phyloP scores from a whole-genome alignment of 306 rosid species.

The Herpetospermum pedunculosum region DNA sequence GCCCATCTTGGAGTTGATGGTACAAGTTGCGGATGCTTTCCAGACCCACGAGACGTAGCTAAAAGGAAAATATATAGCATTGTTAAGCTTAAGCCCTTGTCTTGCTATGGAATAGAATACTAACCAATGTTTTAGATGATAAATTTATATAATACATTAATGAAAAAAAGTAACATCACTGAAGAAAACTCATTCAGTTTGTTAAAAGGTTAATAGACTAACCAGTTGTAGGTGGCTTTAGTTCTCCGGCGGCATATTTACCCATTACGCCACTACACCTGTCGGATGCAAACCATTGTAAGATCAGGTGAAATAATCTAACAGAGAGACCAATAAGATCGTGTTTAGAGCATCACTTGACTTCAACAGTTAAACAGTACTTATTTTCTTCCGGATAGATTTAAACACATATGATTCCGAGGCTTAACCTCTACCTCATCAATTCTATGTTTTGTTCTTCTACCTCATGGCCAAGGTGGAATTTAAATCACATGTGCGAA shows the following conservation, averaged over 20 bases:
- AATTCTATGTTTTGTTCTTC: too few relatives aligned
- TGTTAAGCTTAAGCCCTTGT: background rate
- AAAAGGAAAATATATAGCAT: constrained; percentile 1
- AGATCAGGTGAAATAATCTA: background rate
- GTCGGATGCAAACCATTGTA: constrained; percentile 12
- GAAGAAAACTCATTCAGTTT: background rate
- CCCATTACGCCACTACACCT: constrained; percentile 99
- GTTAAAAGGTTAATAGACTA: constrained; percentile 6
- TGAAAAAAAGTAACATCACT: background rate
- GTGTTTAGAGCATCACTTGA: background rate
- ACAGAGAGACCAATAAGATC: background rate
- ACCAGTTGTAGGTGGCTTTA: constrained; percentile 86
- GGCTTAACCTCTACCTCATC: background rate
- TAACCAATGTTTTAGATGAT: background rate
- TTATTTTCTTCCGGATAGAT: background rate
- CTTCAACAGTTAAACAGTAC: background rate
- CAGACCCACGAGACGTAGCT: constrained; percentile 91
- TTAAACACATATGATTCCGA: background rate
- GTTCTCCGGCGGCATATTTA: constrained; percentile 97
- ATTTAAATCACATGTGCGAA: too few relatives aligned
- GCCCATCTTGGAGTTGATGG: constrained; percentile 99
- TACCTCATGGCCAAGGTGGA: too few relatives aligned
- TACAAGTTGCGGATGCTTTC: constrained; percentile 94
- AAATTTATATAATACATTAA: background rate
- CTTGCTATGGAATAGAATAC: background rate